Percentiles rank a stretch among this genome's conserved stretches.
Evolutionary conservation across 179 eudicot genomes (phyloP).

Genomic region (Silene noctiflora): DNA sequence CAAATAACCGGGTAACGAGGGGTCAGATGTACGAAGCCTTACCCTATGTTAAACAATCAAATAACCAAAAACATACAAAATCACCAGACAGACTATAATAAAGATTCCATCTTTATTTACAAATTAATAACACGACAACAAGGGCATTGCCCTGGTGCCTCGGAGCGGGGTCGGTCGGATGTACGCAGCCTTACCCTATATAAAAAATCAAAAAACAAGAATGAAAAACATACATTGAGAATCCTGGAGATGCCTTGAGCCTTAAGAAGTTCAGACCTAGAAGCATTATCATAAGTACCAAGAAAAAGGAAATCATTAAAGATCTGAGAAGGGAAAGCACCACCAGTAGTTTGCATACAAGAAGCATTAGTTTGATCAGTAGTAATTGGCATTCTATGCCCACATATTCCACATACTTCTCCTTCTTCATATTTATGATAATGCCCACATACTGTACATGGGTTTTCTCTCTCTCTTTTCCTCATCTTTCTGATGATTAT

Average conservation of each 20-base stretch:
- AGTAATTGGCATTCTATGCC: constrained; percentile 60
- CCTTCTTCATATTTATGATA: constrained; percentile 93
- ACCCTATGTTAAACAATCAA: not conserved
- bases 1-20: no score
- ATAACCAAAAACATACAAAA: not conserved
- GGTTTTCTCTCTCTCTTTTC: constrained; percentile 91
- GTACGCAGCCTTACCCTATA: no score
- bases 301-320: constrained; percentile 73
- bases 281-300: constrained; percentile 88
- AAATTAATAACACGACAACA: not conserved
- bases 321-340: constrained; percentile 90
- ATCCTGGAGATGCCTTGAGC: constrained; percentile 72
- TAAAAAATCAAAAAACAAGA: no score
- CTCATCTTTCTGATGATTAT: constrained; percentile 28
- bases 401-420: constrained; percentile 84
- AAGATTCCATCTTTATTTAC: no score
- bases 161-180: no score
- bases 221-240: constrained; percentile 53
- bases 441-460: constrained; percentile 83
- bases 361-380: constrained; percentile 33
- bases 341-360: constrained; percentile 4
- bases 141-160: no score
- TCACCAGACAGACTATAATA: no score
- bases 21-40: no score
- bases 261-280: constrained; percentile 79